Conservation (phyloP, 73 alveolate species). For the Paramecium bursaria region DNA sequence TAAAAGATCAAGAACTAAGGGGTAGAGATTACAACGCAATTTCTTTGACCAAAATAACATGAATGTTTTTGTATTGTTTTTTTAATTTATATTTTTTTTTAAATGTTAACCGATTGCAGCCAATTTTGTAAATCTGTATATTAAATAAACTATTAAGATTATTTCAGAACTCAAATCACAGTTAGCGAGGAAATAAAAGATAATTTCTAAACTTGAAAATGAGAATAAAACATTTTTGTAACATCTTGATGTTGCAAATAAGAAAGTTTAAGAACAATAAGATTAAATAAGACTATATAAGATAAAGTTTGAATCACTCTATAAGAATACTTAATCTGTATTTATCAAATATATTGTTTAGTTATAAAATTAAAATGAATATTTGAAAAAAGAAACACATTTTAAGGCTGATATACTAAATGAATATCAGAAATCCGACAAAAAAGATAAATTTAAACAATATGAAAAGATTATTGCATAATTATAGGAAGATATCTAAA, state of each 20-base stretch:
- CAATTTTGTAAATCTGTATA: not conserved
- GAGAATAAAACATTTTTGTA: conserved; percentile 31
- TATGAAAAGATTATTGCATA: conserved; percentile 36
- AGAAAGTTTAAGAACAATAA: conserved; percentile 26
- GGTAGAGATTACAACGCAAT: conserved; percentile 56
- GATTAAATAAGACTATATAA: conserved; percentile 12
- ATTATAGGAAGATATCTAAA: conserved; percentile 19
- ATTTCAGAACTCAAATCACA: conserved; percentile 13
- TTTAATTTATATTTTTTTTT: not conserved
- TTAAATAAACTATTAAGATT: not conserved
- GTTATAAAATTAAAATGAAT: conserved; percentile 35
- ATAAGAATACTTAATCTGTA: not conserved
- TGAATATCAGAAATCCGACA: conserved; percentile 12
- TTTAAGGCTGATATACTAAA: not conserved
- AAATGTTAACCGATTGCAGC: not conserved
- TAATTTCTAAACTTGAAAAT: not conserved
- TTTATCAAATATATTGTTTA: not conserved
- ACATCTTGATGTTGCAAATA: conserved; percentile 19
- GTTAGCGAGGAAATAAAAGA: conserved; percentile 29
- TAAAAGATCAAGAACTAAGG: conserved; percentile 28
- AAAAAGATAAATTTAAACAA: conserved; percentile 40
- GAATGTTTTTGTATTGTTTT: not conserved
- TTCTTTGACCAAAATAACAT: not conserved
- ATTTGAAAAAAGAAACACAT: conserved; percentile 10
- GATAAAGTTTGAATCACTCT: not conserved